These are phyloP conservation scores for Clausena lansium DNA, from an alignment of 345 rosid genomes.

Conservation along the genomic window DNA sequence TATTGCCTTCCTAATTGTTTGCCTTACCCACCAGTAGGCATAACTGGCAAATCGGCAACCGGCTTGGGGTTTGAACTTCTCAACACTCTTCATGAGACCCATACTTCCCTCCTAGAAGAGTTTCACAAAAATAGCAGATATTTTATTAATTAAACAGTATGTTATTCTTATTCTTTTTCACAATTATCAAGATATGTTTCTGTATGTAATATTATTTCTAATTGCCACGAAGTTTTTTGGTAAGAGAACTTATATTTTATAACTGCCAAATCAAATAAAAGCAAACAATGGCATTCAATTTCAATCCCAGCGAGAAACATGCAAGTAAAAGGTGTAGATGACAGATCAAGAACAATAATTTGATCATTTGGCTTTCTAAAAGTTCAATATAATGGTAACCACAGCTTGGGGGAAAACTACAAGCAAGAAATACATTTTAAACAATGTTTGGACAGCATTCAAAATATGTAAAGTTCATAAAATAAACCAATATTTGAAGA, in stretches of 20 bases:
- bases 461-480: neutral
- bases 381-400: neutral
- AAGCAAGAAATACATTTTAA: neutral
- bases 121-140: constrained; percentile 14
- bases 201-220: neutral
- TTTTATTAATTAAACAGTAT: neutral
- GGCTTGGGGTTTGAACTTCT: constrained; percentile 77
- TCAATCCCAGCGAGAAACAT: neutral
- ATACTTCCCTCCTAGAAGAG: constrained; percentile 70
- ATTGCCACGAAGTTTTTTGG: neutral
- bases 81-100: constrained; percentile 89
- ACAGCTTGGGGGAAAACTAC: neutral
- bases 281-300: neutral
- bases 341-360: neutral
- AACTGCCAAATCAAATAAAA: neutral
- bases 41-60: constrained; percentile 86
- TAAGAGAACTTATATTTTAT: neutral
- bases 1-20: constrained; percentile 67
- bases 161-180: neutral
- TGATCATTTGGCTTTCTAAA: neutral
- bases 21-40: constrained; percentile 96
- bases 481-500: neutral
- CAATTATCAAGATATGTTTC: neutral
- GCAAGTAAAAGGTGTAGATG: neutral
- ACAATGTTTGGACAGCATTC: neutral